Percentiles rank a stretch among this genome's conserved stretches.
Evolutionary conservation across 1,284 basidiomycete species (phyloP).

Genomic region (Ustilago cynodontis): DNA sequence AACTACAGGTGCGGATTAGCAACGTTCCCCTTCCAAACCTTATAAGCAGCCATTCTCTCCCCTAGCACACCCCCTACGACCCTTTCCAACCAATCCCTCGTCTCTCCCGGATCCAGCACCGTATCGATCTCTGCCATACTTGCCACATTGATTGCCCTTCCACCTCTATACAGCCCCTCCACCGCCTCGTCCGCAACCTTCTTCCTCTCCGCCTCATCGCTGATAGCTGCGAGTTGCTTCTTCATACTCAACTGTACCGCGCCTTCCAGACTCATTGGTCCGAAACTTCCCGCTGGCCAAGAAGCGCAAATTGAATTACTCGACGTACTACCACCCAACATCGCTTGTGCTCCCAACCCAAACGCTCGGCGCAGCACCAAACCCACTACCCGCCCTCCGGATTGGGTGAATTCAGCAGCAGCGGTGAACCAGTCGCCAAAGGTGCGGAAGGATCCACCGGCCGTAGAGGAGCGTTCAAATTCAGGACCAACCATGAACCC

Average conservation of each 20-base stretch:
- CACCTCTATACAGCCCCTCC: constrained; percentile 44
- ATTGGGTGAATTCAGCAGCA: constrained; percentile 25
- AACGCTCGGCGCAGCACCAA: constrained; percentile 48
- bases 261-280: constrained; percentile 53
- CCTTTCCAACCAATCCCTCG: constrained; percentile 40
- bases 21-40: constrained; percentile 4
- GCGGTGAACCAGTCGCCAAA: constrained; percentile 58
- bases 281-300: constrained; percentile 49
- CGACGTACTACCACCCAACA: constrained; percentile 51
- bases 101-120: constrained; percentile 57
- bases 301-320: constrained; percentile 40
- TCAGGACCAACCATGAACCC: constrained; percentile 58
- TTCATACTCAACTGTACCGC: constrained; percentile 50
- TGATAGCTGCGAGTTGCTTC: constrained; percentile 47
- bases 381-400: constrained; percentile 42
- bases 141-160: constrained; percentile 47
- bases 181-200: constrained; percentile 28
- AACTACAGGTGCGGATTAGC: constrained; percentile 22
- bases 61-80: constrained; percentile 23
- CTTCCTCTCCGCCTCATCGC: constrained; percentile 30
- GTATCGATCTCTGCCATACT: constrained; percentile 54
- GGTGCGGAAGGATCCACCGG: constrained; percentile 39
- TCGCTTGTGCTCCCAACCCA: constrained; percentile 55
- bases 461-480: constrained; percentile 30
- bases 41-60: constrained; percentile 23